Percentiles rank a stretch among this genome's conserved stretches.
Evolutionary conservation across 768 basidiomycete genomes (phyloP).

Genomic region (Tulasnella sp.): DNA sequence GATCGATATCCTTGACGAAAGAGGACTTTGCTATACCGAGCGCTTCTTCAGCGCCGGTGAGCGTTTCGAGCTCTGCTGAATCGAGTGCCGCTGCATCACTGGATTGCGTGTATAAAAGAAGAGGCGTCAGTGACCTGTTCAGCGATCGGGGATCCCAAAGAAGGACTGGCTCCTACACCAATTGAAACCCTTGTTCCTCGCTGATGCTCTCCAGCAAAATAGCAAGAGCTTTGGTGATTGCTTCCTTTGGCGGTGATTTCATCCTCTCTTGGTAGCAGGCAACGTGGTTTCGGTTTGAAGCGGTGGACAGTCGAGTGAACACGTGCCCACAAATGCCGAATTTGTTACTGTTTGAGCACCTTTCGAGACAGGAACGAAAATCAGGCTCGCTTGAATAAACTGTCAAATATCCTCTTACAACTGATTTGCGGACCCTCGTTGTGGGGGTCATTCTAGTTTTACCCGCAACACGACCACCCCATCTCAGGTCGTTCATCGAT

Average conservation of each 20-base stretch:
- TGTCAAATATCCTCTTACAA: no score
- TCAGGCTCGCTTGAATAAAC: no score
- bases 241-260: neutral
- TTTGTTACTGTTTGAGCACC: neutral
- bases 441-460: no score
- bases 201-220: neutral
- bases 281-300: neutral
- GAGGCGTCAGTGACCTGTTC: neutral
- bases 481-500: no score
- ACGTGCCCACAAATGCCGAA: neutral
- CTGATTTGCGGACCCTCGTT: no score
- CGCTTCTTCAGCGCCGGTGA: neutral
- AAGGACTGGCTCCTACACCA: neutral
- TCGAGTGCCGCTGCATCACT: neutral
- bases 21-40: neutral
- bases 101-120: neutral
- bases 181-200: neutral
- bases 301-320: no score
- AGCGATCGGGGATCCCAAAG: neutral
- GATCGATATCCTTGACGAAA: neutral
- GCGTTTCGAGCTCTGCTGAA: neutral
- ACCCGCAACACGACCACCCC: no score
- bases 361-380: no score
- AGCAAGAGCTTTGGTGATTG: neutral
- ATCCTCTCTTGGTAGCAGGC: neutral